A percentile compares a stretch with the other conserved stretches of the same genome.
Conservation (phyloP, 2,329 filamentous ascomycete species). For the Talaromyces funiculosus region DNA sequence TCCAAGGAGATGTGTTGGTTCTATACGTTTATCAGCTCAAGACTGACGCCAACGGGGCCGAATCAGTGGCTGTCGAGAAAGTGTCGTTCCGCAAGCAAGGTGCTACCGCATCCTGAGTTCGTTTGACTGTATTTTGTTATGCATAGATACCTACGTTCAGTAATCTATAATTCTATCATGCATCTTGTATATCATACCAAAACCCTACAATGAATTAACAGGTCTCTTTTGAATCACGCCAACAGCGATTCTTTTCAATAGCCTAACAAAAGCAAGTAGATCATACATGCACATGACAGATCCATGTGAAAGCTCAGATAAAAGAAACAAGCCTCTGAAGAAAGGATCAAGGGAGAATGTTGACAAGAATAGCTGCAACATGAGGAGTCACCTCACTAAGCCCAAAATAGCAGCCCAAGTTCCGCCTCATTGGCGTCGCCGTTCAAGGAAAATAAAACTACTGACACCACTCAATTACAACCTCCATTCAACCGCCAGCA, state of each 20-base stretch:
- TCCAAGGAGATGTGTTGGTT: constrained; percentile 92
- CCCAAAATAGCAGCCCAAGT: constrained; percentile 26
- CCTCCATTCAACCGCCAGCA: constrained; percentile 3
- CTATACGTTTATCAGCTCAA: constrained; percentile 88
- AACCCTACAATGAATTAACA: background rate
- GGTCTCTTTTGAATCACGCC: background rate
- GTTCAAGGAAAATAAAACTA: constrained; percentile 8
- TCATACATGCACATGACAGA: background rate
- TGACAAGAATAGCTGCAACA: constrained; percentile 9
- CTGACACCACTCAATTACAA: background rate
- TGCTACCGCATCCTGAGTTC: constrained; percentile 49
- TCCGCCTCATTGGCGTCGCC: constrained; percentile 17
- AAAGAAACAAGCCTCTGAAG: background rate
- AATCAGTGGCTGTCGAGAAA: constrained; percentile 79
- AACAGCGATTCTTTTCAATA: background rate
- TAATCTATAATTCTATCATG: background rate
- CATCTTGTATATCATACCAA: background rate
- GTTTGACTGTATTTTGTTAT: background rate
- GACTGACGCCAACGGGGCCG: constrained; percentile 68
- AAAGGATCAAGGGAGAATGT: background rate
- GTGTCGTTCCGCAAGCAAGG: constrained; percentile 78
- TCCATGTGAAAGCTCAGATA: background rate
- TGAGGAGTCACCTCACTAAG: constrained; percentile 19
- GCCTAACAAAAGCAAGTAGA: background rate
- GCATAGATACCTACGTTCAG: constrained; percentile 7